phyloP scores from a whole-genome alignment of 2,329 filamentous ascomycete genomes.

The Berkeleyomyces basicola region DNA sequence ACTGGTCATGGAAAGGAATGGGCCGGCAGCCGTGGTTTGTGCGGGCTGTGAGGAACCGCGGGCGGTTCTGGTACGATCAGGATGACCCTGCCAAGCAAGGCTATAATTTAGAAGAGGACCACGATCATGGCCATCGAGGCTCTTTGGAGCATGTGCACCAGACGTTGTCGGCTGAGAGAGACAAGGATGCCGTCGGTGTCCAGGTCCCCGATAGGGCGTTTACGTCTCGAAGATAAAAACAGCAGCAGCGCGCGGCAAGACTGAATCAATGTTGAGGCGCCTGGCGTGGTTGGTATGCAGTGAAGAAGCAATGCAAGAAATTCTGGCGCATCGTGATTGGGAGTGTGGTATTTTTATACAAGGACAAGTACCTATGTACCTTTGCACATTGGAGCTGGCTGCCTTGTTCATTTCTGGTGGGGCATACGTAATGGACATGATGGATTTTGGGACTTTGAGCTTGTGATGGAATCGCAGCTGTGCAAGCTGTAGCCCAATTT shows the following conservation, averaged over 20 bases:
- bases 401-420: neutral
- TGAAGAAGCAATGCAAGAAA: too few species aligned
- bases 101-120: slow-evolving; percentile 11
- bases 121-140: slow-evolving; percentile 5
- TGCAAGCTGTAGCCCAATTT: neutral
- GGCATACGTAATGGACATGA: neutral
- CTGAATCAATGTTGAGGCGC: neutral
- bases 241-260: neutral
- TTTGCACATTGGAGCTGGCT: neutral
- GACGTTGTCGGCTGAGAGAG: neutral
- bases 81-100: slow-evolving; percentile 12
- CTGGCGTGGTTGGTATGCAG: too few species aligned
- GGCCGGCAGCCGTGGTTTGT: slow-evolving; percentile 33
- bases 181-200: slow-evolving; percentile 12
- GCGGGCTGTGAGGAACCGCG: slow-evolving; percentile 20
- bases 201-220: slow-evolving; percentile 10
- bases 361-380: too few species aligned
- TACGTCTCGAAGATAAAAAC: neutral
- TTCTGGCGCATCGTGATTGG: too few species aligned
- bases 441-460: neutral
- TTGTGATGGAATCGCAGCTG: neutral
- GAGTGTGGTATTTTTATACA: too few species aligned
- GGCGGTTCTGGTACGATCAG: slow-evolving; percentile 9
- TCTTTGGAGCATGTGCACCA: slow-evolving; percentile 14
- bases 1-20: slow-evolving; percentile 36